phyloP scores from a whole-genome alignment of 2,329 filamentous ascomycete species.

The Leptographium galeiforme region DNA sequence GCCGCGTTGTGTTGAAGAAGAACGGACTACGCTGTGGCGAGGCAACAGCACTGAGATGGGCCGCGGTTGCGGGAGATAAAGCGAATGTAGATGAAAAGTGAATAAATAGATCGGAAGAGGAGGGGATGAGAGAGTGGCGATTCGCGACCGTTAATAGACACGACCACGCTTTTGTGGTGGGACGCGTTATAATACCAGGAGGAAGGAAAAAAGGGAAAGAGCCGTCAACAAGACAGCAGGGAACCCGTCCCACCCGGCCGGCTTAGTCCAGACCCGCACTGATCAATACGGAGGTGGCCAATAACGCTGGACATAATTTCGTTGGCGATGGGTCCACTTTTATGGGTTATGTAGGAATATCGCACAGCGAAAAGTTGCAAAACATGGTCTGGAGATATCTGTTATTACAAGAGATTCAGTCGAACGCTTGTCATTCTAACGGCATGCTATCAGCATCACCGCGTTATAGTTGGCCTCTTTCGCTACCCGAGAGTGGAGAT shows the following conservation, averaged over 20 bases:
- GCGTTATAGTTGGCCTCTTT: no score
- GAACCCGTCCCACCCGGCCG: conserved; percentile 3
- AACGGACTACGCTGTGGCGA: background rate
- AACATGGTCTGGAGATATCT: no score
- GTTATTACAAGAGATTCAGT: no score
- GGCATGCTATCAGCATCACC: no score
- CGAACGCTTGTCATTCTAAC: no score
- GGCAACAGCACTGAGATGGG: background rate
- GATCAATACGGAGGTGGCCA: background rate
- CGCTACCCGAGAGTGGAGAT: no score
- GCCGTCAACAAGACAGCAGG: conserved; percentile 4
- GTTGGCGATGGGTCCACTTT: background rate
- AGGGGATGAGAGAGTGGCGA: background rate
- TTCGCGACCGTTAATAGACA: conserved; percentile 2
- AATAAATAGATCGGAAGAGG: background rate
- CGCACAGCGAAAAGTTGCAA: no score
- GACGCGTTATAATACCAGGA: conserved; percentile 5
- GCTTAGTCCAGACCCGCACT: conserved; percentile 2
- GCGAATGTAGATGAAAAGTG: background rate
- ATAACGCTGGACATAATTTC: background rate
- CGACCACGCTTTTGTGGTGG: conserved; percentile 1
- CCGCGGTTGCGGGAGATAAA: background rate
- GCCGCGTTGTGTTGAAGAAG: background rate
- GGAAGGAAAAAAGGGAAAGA: conserved; percentile 4
- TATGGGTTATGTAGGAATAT: background rate